Percentiles rank a stretch among this genome's conserved stretches.
These are phyloP conservation scores for Mycosphaerella arachidis DNA, from an alignment of 2,329 filamentous ascomycete genomes.

Conservation along the genomic window DNA sequence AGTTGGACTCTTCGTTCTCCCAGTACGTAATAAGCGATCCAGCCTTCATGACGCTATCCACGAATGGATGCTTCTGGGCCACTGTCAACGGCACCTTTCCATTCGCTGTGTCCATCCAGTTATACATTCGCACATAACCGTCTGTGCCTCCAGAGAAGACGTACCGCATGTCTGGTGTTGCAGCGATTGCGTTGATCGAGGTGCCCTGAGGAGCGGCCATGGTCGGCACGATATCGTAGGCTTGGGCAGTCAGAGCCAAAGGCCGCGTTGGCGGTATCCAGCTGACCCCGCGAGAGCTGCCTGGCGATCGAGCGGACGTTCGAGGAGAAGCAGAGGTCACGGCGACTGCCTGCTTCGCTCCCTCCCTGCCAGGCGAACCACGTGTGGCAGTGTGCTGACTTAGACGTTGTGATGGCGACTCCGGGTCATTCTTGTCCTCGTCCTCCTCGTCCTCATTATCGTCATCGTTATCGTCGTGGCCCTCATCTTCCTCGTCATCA, in stretches of 20 bases:
- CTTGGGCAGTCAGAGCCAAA: conserved; percentile 71
- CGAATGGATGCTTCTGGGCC: conserved; percentile 91
- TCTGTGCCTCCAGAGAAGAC: conserved; percentile 92
- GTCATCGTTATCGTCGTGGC: conserved; percentile 37
- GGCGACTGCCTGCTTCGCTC: conserved; percentile 43
- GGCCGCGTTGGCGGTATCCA: conserved; percentile 52
- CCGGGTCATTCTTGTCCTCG: conserved; percentile 40
- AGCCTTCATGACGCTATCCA: conserved; percentile 94
- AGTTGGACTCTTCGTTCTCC: conserved; percentile 81
- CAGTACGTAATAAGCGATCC: conserved; percentile 94
- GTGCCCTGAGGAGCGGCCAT: conserved; percentile 95
- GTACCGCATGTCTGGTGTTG: conserved; percentile 91
- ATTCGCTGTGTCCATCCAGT: conserved; percentile 91
- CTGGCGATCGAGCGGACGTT: conserved; percentile 33
- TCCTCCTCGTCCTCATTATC: conserved; percentile 32
- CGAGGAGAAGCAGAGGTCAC: conserved; percentile 46
- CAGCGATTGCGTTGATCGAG: conserved; percentile 86
- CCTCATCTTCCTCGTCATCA: conserved; percentile 38
- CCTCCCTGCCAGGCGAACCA: conserved; percentile 6
- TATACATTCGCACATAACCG: conserved; percentile 94
- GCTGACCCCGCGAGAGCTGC: conserved; percentile 24
- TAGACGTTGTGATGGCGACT: conserved; percentile 41
- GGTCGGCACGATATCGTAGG: conserved; percentile 94
- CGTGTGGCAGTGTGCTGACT: conserved; percentile 20
- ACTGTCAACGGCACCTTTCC: conserved; percentile 90